Percentiles rank a stretch among this genome's conserved stretches.
These are phyloP conservation scores for Sistotremastrum suecicum DNA, from an alignment of 768 basidiomycete species.

Conservation along the genomic window DNA sequence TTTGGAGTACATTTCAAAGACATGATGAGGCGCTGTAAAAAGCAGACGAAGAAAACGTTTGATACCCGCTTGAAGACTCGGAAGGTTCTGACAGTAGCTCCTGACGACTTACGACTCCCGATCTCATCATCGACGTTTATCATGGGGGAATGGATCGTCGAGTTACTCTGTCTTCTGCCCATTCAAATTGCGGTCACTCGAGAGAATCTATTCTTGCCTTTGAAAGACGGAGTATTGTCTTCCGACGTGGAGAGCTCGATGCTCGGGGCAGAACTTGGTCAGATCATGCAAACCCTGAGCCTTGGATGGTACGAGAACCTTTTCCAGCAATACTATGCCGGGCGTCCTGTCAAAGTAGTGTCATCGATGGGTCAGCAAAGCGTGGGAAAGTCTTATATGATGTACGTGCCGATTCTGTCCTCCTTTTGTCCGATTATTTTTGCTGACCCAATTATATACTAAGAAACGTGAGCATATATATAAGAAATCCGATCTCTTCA, in stretches of 20 bases:
- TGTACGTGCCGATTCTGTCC: no score
- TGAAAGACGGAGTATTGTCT: constrained; percentile 44
- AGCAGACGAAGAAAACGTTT: no score
- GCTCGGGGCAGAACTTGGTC: constrained; percentile 42
- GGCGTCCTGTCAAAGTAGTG: constrained; percentile 46
- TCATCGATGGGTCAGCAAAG: constrained; percentile 40
- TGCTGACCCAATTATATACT: no score
- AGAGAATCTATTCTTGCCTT: constrained; percentile 46
- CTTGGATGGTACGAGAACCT: constrained; percentile 56
- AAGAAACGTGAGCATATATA: no score
- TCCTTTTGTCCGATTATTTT: background rate
- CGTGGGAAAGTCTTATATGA: no score
- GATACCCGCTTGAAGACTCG: no score
- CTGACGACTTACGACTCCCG: no score
- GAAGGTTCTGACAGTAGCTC: no score
- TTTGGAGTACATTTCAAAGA: constrained; percentile 30
- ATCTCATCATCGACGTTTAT: no score
- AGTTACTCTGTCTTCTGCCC: constrained; percentile 46
- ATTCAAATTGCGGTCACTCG: constrained; percentile 47
- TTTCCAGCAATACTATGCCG: constrained; percentile 46
- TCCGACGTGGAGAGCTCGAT: constrained; percentile 34
- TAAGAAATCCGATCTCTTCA: no score
- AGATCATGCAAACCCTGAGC: constrained; percentile 39
- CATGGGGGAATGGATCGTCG: constrained; percentile 39
- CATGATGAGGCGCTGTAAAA: constrained; percentile 8